These are phyloP conservation scores for Isochrysis galbana DNA, from an alignment of 78 protist species.

Conservation along the genomic window DNA sequence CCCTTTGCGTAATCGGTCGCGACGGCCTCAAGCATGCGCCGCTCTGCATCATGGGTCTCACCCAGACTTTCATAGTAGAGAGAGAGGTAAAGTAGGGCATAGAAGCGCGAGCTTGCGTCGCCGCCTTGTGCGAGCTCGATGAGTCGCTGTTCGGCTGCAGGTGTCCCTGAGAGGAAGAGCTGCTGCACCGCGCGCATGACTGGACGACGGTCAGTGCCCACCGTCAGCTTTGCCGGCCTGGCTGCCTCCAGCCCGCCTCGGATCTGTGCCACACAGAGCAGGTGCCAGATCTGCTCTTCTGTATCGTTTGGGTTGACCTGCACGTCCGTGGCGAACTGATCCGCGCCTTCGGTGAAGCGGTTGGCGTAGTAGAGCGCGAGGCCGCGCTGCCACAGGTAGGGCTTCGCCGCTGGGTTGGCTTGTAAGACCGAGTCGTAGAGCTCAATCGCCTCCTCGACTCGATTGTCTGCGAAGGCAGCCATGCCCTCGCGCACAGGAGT, in stretches of 20 bases:
- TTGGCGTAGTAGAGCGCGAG: background rate
- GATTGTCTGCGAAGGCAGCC: background rate
- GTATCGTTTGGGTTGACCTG: background rate
- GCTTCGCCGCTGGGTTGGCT: background rate
- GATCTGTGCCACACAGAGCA: background rate
- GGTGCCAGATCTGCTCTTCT: slow-evolving; percentile 2
- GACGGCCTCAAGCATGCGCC: background rate
- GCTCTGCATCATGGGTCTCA: background rate
- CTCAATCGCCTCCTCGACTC: background rate
- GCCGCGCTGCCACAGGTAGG: slow-evolving; percentile 18
- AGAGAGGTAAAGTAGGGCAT: background rate
- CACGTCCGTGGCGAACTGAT: background rate
- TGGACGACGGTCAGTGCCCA: background rate
- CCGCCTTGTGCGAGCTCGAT: background rate
- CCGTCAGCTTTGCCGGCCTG: background rate
- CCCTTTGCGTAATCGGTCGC: background rate
- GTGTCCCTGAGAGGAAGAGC: background rate
- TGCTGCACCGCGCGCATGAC: background rate
- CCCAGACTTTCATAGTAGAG: background rate
- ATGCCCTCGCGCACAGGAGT: background rate
- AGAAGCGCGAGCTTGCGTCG: background rate
- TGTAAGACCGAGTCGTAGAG: background rate
- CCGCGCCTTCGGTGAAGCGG: background rate
- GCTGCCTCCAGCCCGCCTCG: background rate
- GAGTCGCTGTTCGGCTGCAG: background rate